These are phyloP conservation scores for Leccinum boreale DNA, from an alignment of 768 basidiomycete genomes.

Conservation along the genomic window DNA sequence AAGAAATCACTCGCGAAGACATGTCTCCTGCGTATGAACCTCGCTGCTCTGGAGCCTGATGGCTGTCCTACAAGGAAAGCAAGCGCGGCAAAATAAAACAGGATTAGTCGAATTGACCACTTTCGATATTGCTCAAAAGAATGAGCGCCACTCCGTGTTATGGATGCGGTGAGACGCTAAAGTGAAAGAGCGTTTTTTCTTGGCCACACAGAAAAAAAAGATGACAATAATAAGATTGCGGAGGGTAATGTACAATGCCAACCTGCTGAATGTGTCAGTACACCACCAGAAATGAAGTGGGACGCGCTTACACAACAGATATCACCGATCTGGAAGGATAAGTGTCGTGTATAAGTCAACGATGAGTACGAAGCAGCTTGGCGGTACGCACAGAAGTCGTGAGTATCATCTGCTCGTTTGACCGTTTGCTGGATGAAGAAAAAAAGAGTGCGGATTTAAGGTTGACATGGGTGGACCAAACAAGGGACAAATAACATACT, in stretches of 20 bases:
- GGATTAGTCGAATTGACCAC: constrained; percentile 28
- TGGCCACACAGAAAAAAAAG: constrained; percentile 8
- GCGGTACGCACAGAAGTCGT: constrained; percentile 82
- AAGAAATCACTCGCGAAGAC: background rate
- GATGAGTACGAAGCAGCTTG: background rate
- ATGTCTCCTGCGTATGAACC: constrained; percentile 57
- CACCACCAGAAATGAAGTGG: constrained; percentile 16
- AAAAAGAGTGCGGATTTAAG: constrained; percentile 31
- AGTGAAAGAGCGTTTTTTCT: constrained; percentile 65
- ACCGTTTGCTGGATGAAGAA: constrained; percentile 76
- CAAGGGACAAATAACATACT: constrained; percentile 65
- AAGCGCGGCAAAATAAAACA: constrained; percentile 42
- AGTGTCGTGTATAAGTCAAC: constrained; percentile 2
- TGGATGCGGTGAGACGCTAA: constrained; percentile 67
- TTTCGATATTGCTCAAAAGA: constrained; percentile 73
- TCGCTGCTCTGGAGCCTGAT: constrained; percentile 31
- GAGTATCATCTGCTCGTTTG: constrained; percentile 94
- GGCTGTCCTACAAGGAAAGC: constrained; percentile 25
- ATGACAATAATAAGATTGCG: constrained; percentile 27
- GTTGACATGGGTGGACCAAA: constrained; percentile 38
- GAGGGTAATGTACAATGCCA: constrained; percentile 35
- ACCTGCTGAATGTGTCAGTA: constrained; percentile 20
- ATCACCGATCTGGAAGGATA: constrained; percentile 38
- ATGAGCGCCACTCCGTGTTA: constrained; percentile 74
- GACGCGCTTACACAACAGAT: constrained; percentile 36